Evolutionary conservation across 352 stramenopile species (phyloP), one percentile per base, ranked within the genome.

Genomic region (Phytophthora macrochlamydospora): DNA sequence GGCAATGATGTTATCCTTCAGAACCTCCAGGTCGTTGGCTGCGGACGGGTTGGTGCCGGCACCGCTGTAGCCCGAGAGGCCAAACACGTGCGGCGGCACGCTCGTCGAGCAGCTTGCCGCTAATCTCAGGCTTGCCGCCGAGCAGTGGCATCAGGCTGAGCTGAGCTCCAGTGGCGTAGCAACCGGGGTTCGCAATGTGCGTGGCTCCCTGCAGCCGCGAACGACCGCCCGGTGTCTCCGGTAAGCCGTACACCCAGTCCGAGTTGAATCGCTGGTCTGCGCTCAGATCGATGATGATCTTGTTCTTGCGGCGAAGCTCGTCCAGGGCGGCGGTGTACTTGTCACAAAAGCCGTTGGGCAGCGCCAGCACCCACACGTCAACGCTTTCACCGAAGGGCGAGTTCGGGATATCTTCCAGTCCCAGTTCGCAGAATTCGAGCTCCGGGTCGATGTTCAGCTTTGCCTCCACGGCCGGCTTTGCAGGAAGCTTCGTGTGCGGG

Each of bases 261-360:
- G 83, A 72, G 61, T 96, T 94, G 62, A 97, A 96, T 11, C 90
- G 89, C 73, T 97, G 88, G 63, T 97, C 90, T 46, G 90, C 89
- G 49, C 89, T 95, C 56, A 97, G 50, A 55, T 97, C 90, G 56
- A 97, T 93, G 38, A 97, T 77, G 51, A 95, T 50, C 69, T 93
- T 93, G 68, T 91, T 69, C 62, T 89, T 77, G 35, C 76, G 70
- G 56, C 73, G 78, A 50, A 94, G 82, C n/a, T 62, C 75, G 50
- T 94, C 83, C 12, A 96, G 68, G 40, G 86, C 87, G 2, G 59
- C 65, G 12, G 85, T 80, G 62, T 96, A 96, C 68, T 91, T 77
- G 38, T 94, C 77, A 55, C 87, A 94, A 65, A 93, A 81, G 48
- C 90, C 90, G 62, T 97, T 97, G 24, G 90, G 90, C 18, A 97